Base-by-base conservation (phyloP, 768 basidiomycete genomes). In the Suillus occidentalis region DNA sequence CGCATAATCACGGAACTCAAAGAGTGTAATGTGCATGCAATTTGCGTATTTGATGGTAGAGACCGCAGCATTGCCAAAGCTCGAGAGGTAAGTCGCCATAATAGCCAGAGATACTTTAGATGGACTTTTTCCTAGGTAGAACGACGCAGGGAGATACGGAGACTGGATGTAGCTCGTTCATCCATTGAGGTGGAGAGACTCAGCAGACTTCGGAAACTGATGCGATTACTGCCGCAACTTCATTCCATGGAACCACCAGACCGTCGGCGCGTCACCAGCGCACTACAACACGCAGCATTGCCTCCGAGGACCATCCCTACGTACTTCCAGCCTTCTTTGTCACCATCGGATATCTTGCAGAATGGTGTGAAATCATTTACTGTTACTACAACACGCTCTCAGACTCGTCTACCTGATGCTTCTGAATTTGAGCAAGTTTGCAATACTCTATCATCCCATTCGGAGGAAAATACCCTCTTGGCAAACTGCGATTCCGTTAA, bases 11-110 rank as follows among this genome's bases (percentile, higher is more conserved):
- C 80, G 53, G 91, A 94, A 67, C 77, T 94, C 39, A 79, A 80
- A 59, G 84, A 86, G 18, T 75, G 80, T 36, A 79, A 79, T 16
- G 84, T 94, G 3, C 77, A 79, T 39, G 85, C 86, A 6, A 83
- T 93, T 9, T 94, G 92, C 70, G 87, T 95, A 1, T 95, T 94
- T 69, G 92, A 95, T 70, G 93, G 92, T 13, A 83, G 83, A 66
- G 77, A 85, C 64, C 85, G 92, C 28, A 87, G 77, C 71, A 59
- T 73, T 18, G 92, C 93, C 13, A 95, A 95, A 72, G 80, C 84
- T 47, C 78, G 79, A 42, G 93, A 95, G 84, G 92, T 90, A 62
- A 60, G 81, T 72, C 6, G 3, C 25, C 18, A 28, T 10, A 31
- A n/a, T 45, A 18, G 34, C 28, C 12, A 6, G 16, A n/a, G 16